Conservation (phyloP, 208 protist species). For the Borovskyia barvae region DNA sequence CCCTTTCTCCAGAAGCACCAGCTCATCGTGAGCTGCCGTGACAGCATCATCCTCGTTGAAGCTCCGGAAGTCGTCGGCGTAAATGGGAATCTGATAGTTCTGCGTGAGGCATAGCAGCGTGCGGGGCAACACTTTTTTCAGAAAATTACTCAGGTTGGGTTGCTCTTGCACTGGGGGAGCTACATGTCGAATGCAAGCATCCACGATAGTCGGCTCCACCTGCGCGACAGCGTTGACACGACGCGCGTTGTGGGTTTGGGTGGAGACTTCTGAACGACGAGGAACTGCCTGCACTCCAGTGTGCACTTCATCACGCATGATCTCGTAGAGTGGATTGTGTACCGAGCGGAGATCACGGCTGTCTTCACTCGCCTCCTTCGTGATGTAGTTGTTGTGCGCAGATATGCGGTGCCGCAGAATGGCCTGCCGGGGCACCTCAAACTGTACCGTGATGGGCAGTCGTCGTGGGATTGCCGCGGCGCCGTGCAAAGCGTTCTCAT, state of each 20-base stretch:
- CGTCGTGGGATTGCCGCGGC: constrained; percentile 38
- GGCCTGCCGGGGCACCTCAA: constrained; percentile 61
- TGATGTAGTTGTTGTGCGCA: constrained; percentile 53
- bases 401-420: constrained; percentile 56
- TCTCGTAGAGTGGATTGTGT: constrained; percentile 61
- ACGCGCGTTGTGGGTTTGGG: constrained; percentile 80
- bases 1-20: constrained; percentile 80
- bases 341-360: constrained; percentile 74
- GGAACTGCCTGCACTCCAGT: constrained; percentile 77
- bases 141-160: constrained; percentile 62
- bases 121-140: constrained; percentile 77
- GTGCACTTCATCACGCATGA: constrained; percentile 71
- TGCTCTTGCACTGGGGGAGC: constrained; percentile 48
- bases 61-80: constrained; percentile 79
- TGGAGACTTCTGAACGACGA: constrained; percentile 9
- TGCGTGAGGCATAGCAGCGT: constrained; percentile 81
- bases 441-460: constrained; percentile 62
- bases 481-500: constrained; percentile 12
- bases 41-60: constrained; percentile 90
- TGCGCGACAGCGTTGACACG: constrained; percentile 79
- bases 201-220: constrained; percentile 75
- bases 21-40: constrained; percentile 75
- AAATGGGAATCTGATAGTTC: constrained; percentile 85
- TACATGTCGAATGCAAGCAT: constrained; percentile 74
- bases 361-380: constrained; percentile 88